These are phyloP conservation scores for Fereydounia khargensis DNA, from an alignment of 1,284 basidiomycete genomes.

Conservation along the genomic window DNA sequence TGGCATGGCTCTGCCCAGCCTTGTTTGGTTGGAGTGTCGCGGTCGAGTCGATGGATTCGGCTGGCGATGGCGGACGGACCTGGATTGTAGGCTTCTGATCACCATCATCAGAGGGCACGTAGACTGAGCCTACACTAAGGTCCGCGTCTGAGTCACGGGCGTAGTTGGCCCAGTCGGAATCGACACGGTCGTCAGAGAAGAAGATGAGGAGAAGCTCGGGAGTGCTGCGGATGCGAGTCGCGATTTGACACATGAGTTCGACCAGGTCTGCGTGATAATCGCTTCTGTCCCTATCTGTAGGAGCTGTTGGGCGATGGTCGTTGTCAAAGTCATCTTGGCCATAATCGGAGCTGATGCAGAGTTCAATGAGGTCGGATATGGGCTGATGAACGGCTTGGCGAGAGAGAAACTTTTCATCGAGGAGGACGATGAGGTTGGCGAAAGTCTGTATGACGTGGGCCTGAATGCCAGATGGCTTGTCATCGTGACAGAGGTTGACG, in stretches of 20 bases:
- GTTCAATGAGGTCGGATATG: conserved; percentile 77
- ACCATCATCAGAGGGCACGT: too few species aligned
- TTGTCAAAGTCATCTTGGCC: conserved; percentile 65
- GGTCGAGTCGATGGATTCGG: conserved; percentile 24
- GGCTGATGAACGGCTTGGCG: conserved; percentile 67
- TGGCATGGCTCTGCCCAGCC: conserved; percentile 1
- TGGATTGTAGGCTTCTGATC: too few species aligned
- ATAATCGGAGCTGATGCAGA: conserved; percentile 81
- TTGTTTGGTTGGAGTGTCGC: conserved; percentile 27
- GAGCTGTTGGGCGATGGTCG: neutral
- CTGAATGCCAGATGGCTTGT: conserved; percentile 48
- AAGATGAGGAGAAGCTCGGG: conserved; percentile 50
- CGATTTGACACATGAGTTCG: conserved; percentile 50
- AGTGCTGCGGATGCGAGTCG: conserved; percentile 42
- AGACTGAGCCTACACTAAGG: too few species aligned
- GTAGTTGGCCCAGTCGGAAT: too few species aligned
- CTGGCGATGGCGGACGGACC: conserved; percentile 15
- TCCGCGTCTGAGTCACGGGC: neutral
- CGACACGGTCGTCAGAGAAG: conserved; percentile 29
- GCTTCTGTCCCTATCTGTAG: neutral
- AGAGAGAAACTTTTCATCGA: conserved; percentile 53
- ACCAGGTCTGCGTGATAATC: conserved; percentile 40
- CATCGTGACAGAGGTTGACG: conserved; percentile 44
- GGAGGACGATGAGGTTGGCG: conserved; percentile 49
- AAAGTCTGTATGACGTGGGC: conserved; percentile 51